These are phyloP conservation scores for Aspergillus pseudonomiae DNA, from an alignment of 2,329 filamentous ascomycete genomes.

Conservation along the genomic window DNA sequence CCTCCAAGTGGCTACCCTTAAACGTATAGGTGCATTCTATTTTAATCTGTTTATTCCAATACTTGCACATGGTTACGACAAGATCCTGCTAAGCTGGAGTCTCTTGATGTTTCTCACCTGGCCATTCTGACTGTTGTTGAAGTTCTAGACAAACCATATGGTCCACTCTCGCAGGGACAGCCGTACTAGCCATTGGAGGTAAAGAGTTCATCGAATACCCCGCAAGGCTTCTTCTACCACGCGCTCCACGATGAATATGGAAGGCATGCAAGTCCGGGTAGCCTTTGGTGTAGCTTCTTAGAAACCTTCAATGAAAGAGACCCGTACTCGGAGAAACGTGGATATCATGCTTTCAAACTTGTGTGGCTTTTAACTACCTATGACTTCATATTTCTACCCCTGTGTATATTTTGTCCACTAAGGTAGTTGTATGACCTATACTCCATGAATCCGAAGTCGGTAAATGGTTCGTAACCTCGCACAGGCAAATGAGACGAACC, in stretches of 20 bases:
- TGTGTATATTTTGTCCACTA: too few relatives aligned
- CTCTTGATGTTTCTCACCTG: neutral
- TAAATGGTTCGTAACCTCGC: neutral
- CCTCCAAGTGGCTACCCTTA: too few relatives aligned
- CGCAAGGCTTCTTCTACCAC: neutral
- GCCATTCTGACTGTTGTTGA: too few relatives aligned
- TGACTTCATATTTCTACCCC: too few relatives aligned
- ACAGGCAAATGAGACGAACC: neutral
- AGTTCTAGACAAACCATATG: neutral
- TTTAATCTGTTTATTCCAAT: neutral
- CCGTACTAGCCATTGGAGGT: neutral
- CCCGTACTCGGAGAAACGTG: too few relatives aligned
- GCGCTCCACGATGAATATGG: neutral
- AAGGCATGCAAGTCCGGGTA: neutral
- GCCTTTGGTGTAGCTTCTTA: neutral
- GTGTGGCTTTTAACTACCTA: too few relatives aligned
- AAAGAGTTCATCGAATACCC: neutral
- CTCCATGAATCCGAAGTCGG: neutral
- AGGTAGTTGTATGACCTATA: neutral
- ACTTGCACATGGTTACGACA: neutral
- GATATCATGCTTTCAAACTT: too few relatives aligned
- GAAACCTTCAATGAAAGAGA: neutral
- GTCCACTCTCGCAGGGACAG: neutral
- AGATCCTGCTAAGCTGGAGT: neutral
- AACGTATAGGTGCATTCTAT: neutral